Base-by-base conservation (phyloP, 169 alveolate genomes). In the Plasmodium gonderi region DNA sequence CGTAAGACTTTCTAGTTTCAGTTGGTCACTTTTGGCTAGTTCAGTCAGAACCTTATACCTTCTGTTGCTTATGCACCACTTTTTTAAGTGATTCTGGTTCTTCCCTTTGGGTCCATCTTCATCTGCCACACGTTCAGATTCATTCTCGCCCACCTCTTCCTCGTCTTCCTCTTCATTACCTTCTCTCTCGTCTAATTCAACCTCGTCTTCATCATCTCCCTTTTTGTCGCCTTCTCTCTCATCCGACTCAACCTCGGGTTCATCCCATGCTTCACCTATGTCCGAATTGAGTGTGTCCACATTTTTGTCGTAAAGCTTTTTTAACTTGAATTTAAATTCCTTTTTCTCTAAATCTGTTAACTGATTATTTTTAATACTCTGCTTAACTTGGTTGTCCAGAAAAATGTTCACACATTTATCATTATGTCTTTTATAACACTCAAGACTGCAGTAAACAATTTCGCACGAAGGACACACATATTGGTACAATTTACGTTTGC, bases 381-480 rank as follows among this genome's bases (percentile, higher is more conserved):
- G 82, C 8, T 75, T 85, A 11, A 85, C 92, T 40, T 85, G 92
- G 45, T 85, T 85, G 9, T 85, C 87, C 17, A 75, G 65, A 54
- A 85, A 85, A 38, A 44, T 74, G 36, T 23, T 76, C 60, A 85
- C 92, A 78, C 92, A 85, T 5, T 74, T 45, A 12, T 74, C 60
- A 75, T 85, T 75, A 44, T 85, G 92, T n/a, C 17, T 20, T 74
- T 85, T 72, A 51, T 85, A 85, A 17, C 92, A 85, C 31, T 85
- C 92, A 31, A 85, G 79, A 60, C 92, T 85, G 31, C 92, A 85
- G 11, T 85, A 85, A 4, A 85, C 92, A 29, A 85, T 85, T 74
- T 85, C 92, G 69, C 92, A 85, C 2, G 92, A 85, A n/a, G 92
- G 92, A 60, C 92, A 85, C 36, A 85, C 92, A 40, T 85, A 85